A percentile compares a stretch with the other conserved stretches of the same genome.
These are phyloP conservation scores for Hansenula lynferdii DNA, from an alignment of 1,139 yeast genomes.

Conservation along the genomic window DNA sequence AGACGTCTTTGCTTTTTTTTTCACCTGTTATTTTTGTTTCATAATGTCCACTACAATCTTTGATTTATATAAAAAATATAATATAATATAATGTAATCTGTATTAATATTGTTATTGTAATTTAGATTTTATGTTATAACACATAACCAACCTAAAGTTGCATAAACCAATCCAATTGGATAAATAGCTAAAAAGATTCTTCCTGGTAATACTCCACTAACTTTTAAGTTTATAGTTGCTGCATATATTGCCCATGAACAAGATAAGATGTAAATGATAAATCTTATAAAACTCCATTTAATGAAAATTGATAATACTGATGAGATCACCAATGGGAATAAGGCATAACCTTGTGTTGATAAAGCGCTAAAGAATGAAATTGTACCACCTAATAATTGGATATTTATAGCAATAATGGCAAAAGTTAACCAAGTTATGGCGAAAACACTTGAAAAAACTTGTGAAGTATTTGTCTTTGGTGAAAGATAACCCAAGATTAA, in stretches of 20 bases:
- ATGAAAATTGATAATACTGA: conserved; percentile 56
- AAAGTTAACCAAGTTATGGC: conserved; percentile 54
- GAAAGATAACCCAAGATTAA: conserved; percentile 42
- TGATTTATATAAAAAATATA: no score
- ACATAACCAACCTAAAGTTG: conserved; percentile 72
- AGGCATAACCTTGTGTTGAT: conserved; percentile 76
- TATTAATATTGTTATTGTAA: no score
- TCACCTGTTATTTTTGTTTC: no score
- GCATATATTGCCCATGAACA: conserved; percentile 74
- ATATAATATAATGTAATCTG: no score
- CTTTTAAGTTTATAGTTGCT: conserved; percentile 57
- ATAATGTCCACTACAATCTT: no score
- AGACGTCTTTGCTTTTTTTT: no score
- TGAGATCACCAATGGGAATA: conserved; percentile 72
- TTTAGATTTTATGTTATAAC: conserved; percentile 73
- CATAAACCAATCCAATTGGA: conserved; percentile 74
- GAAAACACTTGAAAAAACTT: conserved; percentile 62
- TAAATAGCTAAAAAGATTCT: conserved; percentile 70
- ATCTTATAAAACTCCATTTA: conserved; percentile 48
- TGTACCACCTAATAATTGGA: conserved; percentile 71
- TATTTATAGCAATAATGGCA: conserved; percentile 54
- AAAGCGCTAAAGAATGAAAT: conserved; percentile 74
- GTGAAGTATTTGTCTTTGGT: conserved; percentile 33
- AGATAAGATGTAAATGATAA: conserved; percentile 47
- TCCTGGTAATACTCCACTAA: conserved; percentile 66